Evolutionary conservation across 768 basidiomycete genomes (phyloP), one percentile per base, ranked within the genome.

Genomic region (Pleurotus platypus): DNA sequence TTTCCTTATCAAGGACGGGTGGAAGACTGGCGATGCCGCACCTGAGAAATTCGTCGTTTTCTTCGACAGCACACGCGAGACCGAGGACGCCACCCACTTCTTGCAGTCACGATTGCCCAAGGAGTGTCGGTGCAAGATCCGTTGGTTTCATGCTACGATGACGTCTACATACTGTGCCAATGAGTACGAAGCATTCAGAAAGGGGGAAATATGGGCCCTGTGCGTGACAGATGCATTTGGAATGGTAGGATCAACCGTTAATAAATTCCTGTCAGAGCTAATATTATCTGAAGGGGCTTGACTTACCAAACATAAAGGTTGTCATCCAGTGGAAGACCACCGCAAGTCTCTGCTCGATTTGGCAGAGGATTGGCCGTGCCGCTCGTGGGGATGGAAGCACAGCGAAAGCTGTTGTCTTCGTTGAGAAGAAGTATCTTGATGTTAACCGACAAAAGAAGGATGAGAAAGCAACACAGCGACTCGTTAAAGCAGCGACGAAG

Each of bases 311-410:
- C 55, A 69, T 77, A 3, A 27, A 58, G 7, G 49, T 75, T 18
- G 67, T 76, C 16, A 66, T 77, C 9, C 75, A 75, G 53, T 76
- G 62, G 62, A 54, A 56, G 18, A 67, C 59, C 0, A 65, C 63
- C 5, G 67, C 66, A 55, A 53, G 57, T 24, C 37, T 73, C 4
- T 57, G 61, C 2, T 63, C 66, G 0, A 56, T 75, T 2, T 70
- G 68, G 71, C 74, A 77, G 57, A 57, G 68, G 2, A 66, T 73
- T 50, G 73, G 74, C 1, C 65, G 64, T 15, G 72, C 60, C 1
- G 73, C 61, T 18, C 51, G 62, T 5, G 61, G 57, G 40, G 30
- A 4, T n/a, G 56, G 49, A 1, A 12, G 15, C 4, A 55, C 45
- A 13, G 71, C 54, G 4, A 66, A 58, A 3, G 66, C 61, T 2